Evolutionary conservation across 1,284 basidiomycete species (phyloP), one percentile per base, ranked within the genome.

Genomic region (Xanthoconium separans): DNA sequence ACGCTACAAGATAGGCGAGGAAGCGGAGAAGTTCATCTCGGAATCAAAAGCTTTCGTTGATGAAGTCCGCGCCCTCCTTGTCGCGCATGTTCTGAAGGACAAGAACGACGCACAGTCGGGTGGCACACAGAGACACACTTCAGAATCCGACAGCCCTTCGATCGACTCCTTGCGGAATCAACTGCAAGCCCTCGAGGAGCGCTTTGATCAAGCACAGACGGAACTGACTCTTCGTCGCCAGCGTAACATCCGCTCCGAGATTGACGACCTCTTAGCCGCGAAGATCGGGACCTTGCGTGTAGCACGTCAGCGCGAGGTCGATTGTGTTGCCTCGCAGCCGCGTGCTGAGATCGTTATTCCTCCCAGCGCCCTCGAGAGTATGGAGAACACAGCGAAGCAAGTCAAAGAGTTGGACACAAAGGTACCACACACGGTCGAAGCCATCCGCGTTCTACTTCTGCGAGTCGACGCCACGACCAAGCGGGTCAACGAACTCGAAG

Each of bases 131-230:
- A 31, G 52, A 42, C 43, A 8, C n/a, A 13, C 44, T 16, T 40
- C 47, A 13, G 22, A 6, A 40, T 4, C 12, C 2, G 20, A 54
- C 6, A 3, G 29, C 10, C 15, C 47, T 31, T 18, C 18, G 10
- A 27, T 56, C 7, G 53, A 61, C 31, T 43, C 55, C 6, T 44
- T 72, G 40, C 60, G 31, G 50, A 50, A 13, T 40, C 58, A 42
- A 22, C 29, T 72, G 6, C 59, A 34, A 33, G 48, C 65, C 15
- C 56, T 71, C 11, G 69, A 65, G 43, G 62, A 70, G 29, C 63
- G 62, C 24, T 51, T 72, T 12, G 70, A 69, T n/a, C 68, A 71
- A 47, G 55, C 65, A 4, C 64, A 63, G 12, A 59, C 69, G 9
- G 66, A 69, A 24, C 47, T 72, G 16, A 69, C 70, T 27, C 55